A percentile compares a stretch with the other conserved stretches of the same genome.
Evolutionary conservation across 2,329 filamentous ascomycete genomes (phyloP).

Genomic region (Colletotrichum liaoningense): DNA sequence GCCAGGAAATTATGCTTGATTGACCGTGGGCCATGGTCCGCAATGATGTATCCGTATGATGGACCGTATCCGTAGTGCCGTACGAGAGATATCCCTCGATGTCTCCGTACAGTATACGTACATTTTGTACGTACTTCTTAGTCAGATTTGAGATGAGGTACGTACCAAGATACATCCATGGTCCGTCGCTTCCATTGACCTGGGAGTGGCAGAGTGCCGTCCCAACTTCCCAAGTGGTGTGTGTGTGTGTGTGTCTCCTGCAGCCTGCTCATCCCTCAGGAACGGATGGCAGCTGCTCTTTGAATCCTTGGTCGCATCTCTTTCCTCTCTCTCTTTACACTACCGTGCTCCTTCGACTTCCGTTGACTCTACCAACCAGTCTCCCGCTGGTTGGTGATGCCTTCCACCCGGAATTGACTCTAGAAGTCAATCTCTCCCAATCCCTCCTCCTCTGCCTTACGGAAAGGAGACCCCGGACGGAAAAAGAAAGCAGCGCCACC

Average conservation of each 20-base stretch:
- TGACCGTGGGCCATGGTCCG: constrained; percentile 7
- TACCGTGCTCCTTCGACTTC: background rate
- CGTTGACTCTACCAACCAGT: background rate
- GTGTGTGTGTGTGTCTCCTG: background rate
- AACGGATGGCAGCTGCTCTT: background rate
- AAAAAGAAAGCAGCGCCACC: constrained; percentile 29
- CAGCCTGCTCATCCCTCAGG: background rate
- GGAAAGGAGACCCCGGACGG: constrained; percentile 29
- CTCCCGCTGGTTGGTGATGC: background rate
- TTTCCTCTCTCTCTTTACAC: background rate
- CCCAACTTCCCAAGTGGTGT: background rate
- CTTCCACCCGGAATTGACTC: background rate
- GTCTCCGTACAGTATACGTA: background rate
- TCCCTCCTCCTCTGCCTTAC: constrained; percentile 5
- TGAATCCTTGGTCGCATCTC: background rate
- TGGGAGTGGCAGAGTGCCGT: background rate
- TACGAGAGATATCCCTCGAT: background rate
- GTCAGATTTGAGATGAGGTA: background rate
- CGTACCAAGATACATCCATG: background rate
- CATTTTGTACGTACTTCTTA: background rate
- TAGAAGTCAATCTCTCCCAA: background rate
- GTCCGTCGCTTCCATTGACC: background rate
- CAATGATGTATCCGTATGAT: constrained; percentile 10
- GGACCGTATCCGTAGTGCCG: too few relatives aligned
- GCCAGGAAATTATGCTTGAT: constrained; percentile 22